Conservation (phyloP, 2,329 filamentous ascomycete genomes). For the Beauveria varroae region DNA sequence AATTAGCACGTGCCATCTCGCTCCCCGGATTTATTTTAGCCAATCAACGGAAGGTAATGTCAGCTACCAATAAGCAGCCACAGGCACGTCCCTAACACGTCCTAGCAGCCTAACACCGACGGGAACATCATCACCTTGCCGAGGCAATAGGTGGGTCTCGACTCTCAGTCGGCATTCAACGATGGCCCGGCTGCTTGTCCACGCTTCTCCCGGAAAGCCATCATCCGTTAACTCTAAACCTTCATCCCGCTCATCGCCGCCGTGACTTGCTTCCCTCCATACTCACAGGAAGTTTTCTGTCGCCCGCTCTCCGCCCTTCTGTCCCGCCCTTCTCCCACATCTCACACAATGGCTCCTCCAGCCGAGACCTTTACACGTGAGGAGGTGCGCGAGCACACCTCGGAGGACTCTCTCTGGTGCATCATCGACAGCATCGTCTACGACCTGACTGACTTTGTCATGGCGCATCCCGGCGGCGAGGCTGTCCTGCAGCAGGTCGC, state of each 20-base stretch:
- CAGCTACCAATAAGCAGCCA: neutral
- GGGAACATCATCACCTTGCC: conserved; percentile 1
- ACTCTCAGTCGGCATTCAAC: neutral
- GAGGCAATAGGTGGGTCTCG: conserved; percentile 10
- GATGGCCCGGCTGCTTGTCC: neutral
- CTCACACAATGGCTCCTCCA: conserved; percentile 27
- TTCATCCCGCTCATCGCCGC: neutral
- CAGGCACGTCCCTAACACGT: neutral
- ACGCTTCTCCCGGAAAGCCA: neutral
- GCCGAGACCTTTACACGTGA: conserved; percentile 48
- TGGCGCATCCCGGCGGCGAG: conserved; percentile 77
- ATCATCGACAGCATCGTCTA: conserved; percentile 84
- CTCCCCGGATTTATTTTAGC: neutral
- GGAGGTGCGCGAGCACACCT: conserved; percentile 69
- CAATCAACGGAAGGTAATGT: conserved; percentile 1
- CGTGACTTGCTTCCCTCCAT: neutral
- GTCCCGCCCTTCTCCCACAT: neutral
- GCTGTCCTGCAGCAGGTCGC: conserved; percentile 75
- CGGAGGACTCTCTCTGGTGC: conserved; percentile 70
- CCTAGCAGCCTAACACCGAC: neutral
- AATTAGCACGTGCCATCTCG: neutral
- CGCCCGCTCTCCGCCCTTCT: neutral
- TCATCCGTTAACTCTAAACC: neutral
- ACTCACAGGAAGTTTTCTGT: neutral
- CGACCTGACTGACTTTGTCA: conserved; percentile 76